phyloP scores from a whole-genome alignment of 2,329 filamentous ascomycete species.

The Colletotrichum lentis region DNA sequence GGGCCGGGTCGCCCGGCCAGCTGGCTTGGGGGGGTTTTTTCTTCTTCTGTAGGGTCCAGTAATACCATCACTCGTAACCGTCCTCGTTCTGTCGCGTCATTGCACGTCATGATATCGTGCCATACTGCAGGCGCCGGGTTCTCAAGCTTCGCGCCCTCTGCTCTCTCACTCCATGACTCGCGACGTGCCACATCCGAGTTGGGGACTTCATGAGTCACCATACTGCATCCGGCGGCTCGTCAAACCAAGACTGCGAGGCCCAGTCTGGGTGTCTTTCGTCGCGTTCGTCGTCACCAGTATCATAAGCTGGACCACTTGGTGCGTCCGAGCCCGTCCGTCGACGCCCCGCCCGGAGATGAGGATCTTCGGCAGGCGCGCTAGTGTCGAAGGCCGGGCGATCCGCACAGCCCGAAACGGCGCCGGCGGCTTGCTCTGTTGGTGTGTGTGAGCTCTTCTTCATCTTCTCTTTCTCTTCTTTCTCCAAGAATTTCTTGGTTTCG shows the following conservation, averaged over 20 bases:
- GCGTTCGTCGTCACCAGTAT: neutral
- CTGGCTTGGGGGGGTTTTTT: neutral
- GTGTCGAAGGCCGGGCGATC: slow-evolving; percentile 24
- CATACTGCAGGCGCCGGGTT: neutral
- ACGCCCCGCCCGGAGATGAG: slow-evolving; percentile 22
- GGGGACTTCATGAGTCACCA: neutral
- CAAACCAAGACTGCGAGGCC: too few relatives aligned
- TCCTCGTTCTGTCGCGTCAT: neutral
- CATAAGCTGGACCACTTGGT: too few relatives aligned
- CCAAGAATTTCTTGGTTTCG: neutral
- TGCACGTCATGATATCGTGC: neutral
- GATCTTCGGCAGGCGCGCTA: slow-evolving; percentile 32
- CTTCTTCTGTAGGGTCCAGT: neutral
- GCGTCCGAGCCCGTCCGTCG: neutral
- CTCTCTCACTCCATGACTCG: neutral
- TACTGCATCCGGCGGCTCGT: neutral
- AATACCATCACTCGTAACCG: slow-evolving; percentile 3
- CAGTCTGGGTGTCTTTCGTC: neutral
- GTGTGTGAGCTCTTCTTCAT: neutral
- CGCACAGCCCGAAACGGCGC: slow-evolving; percentile 29
- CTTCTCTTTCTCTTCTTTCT: neutral
- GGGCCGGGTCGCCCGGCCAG: too few relatives aligned
- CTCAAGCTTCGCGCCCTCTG: neutral
- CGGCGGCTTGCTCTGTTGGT: neutral
- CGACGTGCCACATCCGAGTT: neutral